Percentiles rank a stretch among this genome's conserved stretches.
Conservation (phyloP, 2,329 filamentous ascomycete species). For the Orbilia javanica region DNA sequence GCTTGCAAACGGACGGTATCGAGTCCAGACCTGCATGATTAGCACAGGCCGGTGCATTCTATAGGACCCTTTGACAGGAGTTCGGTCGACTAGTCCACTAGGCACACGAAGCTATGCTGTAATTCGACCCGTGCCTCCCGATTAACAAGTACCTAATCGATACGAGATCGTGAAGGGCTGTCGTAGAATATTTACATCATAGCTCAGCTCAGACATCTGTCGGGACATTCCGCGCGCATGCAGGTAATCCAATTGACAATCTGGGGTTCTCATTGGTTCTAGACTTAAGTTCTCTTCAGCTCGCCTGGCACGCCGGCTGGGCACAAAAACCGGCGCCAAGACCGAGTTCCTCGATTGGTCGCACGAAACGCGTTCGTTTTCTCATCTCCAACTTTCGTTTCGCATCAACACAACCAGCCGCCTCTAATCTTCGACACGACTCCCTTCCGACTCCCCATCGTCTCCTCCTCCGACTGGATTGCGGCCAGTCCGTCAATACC, state of each 20-base stretch:
- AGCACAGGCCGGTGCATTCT: too few species aligned
- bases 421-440: slow-evolving; percentile 42
- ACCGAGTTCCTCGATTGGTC: slow-evolving; percentile 27
- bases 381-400: slow-evolving; percentile 43
- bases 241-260: not conserved
- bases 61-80: not conserved
- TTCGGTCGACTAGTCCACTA: not conserved
- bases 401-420: slow-evolving; percentile 25
- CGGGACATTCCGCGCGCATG: not conserved
- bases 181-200: not conserved
- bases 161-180: not conserved
- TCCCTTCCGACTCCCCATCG: not conserved
- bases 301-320: not conserved
- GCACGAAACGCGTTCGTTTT: slow-evolving; percentile 51
- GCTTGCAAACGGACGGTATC: not conserved
- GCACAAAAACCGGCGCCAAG: not conserved
- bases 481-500: not conserved
- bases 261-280: not conserved
- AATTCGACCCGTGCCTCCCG: not conserved
- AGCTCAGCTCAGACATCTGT: not conserved
- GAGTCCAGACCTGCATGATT: not conserved
- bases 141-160: not conserved
- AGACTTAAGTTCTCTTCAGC: too few species aligned
- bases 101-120: not conserved
- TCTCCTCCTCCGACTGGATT: not conserved